Base-by-base conservation (phyloP, 495 filamentous ascomycete species). In the Darksidea phi region DNA sequence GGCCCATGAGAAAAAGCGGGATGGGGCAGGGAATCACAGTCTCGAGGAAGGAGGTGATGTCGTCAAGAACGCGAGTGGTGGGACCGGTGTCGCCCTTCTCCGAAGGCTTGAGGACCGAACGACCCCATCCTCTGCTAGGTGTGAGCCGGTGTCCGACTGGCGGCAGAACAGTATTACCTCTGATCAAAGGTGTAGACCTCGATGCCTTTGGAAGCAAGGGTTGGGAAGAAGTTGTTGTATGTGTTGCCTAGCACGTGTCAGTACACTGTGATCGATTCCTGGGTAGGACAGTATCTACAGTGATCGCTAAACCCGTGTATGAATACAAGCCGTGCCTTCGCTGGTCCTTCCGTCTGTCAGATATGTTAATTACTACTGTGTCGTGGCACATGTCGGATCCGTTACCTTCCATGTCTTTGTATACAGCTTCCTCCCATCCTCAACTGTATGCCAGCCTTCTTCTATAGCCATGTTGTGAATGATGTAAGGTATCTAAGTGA, bases 271-370 rank as follows among this genome's bases (percentile, higher is more conserved):
- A 18, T 32, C 25, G 32, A 50, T 42, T 25, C n/a, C n/a, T 49
- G 10, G 48, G 1, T 6, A 23, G 23, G 13, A 25, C 18, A n/a
- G 24, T 5, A 47, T 24, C 24, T 67, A 74, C 77, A 79, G 70
- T 96, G 91, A 75, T 96, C 92, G 64, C 83, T 88, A 79, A 89
- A 96, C 63, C 91, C 91, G 74, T 96, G 92, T 59, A 96, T 72
- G 70, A 92, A 85, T 59, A 91, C 79, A 18, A 94, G 64, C 25
- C 86, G 85, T 13, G 92, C 90, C 57, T 80, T 80, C 11, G 78
- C 73, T 2, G 85, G 80, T 2, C 56, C 60, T 60, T 59, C 65
- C 13, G 65, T 57, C 65, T 67, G 23, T 56, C 8, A 36, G 20
- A 8, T 23, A 25, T 18, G 28, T 54, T 20, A 59, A 21, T 13